A percentile compares a stretch with the other conserved stretches of the same genome.
phyloP scores from a whole-genome alignment of 2,329 filamentous ascomycete genomes.

The Stenocarpella maydis region DNA sequence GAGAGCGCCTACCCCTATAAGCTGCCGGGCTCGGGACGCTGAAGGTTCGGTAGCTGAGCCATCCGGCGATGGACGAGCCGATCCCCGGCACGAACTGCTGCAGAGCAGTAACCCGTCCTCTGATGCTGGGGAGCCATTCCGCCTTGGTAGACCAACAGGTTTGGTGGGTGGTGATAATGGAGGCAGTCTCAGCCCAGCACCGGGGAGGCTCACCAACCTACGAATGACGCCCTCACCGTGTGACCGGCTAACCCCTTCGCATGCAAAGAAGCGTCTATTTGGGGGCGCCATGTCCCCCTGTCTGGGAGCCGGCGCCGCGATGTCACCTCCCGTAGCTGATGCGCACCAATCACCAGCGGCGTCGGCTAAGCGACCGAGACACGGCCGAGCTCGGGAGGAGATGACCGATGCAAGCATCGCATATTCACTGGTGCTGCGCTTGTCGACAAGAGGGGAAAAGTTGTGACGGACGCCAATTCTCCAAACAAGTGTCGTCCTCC shows the following conservation, averaged over 20 bases:
- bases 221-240: slow-evolving; percentile 8
- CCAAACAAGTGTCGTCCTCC: background rate
- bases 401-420: slow-evolving; percentile 24
- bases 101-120: slow-evolving; percentile 76
- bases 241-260: background rate
- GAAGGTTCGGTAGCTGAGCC: slow-evolving; percentile 73
- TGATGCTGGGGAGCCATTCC: slow-evolving; percentile 79
- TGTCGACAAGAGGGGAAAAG: background rate
- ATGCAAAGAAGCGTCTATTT: background rate
- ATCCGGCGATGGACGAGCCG: slow-evolving; percentile 75
- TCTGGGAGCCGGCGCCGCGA: background rate
- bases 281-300: background rate
- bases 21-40: slow-evolving; percentile 40
- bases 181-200: background rate
- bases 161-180: background rate
- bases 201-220: background rate
- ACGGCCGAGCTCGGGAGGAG: slow-evolving; percentile 25
- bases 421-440: background rate
- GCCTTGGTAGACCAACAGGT: slow-evolving; percentile 71
- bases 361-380: slow-evolving; percentile 1
- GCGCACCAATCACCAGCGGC: slow-evolving; percentile 35
- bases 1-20: slow-evolving; percentile 40
- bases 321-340: slow-evolving; percentile 26
- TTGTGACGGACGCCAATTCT: background rate
- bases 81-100: slow-evolving; percentile 87